Base-by-base conservation (phyloP, 306 rosid genomes). In the Pueraria montana region DNA sequence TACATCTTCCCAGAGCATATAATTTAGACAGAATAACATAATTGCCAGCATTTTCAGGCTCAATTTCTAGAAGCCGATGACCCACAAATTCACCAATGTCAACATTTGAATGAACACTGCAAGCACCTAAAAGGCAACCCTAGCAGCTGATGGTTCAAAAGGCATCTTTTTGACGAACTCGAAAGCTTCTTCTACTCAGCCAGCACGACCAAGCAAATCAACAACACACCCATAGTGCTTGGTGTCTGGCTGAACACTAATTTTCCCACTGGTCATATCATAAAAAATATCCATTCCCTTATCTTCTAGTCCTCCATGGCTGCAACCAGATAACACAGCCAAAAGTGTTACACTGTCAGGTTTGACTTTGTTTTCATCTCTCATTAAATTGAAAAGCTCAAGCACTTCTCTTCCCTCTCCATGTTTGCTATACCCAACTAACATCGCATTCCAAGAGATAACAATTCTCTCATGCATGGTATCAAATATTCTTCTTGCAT, bases 371-470 rank as follows among this genome's bases (percentile, higher is more conserved):
- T 87, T 89, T 84, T 92, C 98, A 58, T 83, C 84, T 84, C 84
- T 89, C 97, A 93, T 91, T 74, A 83, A 56, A 53, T 83, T 53
- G 79, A 93, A 95, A 81, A 93, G 97, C 80, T 93, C 84, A 36
- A 95, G 90, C 20, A 91, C 91, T 76, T 95, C 93, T 84, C 84
- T 87, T 46, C 95, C 98, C 90, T 89, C 87, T 80, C 98, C 98
- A 77, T 95, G 95, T 86, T 91, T 95, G 78, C 97, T 85, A 85
- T 91, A 95, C 72, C 97, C 98, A 16, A 87, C 89, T 36, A 95
- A 93, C 97, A 93, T 93, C 24, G 94, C 97, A 84, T 95, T 95
- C 97, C 98, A 95, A 34, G 97, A 93, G 84, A 95, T 88, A 61
- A 86, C 91, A 32, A 90, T 92, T 80, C 98, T 91, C 88, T 88